phyloP scores from a whole-genome alignment of 2,329 filamentous ascomycete genomes.

The Trichoderma sp. region DNA sequence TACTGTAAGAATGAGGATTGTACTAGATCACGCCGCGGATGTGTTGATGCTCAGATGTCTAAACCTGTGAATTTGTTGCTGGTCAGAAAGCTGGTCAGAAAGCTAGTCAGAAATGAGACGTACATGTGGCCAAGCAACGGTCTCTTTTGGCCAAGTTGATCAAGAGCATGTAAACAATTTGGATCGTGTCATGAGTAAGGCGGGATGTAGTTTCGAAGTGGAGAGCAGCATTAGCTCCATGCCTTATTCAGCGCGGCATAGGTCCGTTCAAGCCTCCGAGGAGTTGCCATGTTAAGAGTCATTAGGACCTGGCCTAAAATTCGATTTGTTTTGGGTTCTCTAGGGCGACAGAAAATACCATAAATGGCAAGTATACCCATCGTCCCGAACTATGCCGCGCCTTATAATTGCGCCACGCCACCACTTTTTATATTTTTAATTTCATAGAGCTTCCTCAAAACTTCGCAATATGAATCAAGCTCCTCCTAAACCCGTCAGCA shows the following conservation, averaged over 20 bases:
- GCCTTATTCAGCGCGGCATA: neutral
- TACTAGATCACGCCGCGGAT: neutral
- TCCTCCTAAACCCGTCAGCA: neutral
- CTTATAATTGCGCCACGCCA: neutral
- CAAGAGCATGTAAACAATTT: neutral
- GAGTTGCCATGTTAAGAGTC: neutral
- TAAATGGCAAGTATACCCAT: neutral
- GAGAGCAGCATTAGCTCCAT: neutral
- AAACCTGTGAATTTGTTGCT: neutral
- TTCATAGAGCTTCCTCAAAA: neutral
- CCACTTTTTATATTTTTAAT: neutral
- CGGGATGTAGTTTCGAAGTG: neutral
- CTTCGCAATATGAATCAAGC: neutral
- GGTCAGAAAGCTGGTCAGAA: too few species aligned
- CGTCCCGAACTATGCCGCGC: neutral
- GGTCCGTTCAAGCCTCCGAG: neutral
- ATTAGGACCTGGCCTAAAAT: neutral
- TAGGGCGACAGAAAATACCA: neutral
- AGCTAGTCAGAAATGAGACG: too few species aligned
- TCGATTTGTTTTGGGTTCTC: neutral
- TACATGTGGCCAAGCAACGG: neutral
- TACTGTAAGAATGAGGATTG: neutral
- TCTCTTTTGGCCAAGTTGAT: accelerated
- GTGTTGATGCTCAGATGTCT: too few species aligned
- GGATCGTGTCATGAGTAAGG: constrained; percentile 1